Conservation (phyloP, 2,329 filamentous ascomycete genomes). For the Juglanconis oblonga region DNA sequence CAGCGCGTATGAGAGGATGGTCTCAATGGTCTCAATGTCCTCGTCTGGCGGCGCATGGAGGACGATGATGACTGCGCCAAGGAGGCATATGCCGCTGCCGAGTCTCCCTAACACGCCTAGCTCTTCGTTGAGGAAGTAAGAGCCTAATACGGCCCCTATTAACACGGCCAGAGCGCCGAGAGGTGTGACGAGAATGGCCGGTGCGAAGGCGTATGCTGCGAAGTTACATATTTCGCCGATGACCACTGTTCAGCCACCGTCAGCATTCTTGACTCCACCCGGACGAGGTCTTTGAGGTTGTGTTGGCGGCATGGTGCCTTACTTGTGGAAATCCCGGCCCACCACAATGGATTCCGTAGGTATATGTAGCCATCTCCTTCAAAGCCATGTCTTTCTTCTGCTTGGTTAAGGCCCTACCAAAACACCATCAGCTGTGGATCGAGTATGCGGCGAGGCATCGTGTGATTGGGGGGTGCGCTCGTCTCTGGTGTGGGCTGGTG, state of each 20-base stretch:
- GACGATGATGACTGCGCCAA: slow-evolving; percentile 95
- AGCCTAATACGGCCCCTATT: slow-evolving; percentile 90
- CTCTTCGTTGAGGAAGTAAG: slow-evolving; percentile 89
- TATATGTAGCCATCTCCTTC: slow-evolving; percentile 96
- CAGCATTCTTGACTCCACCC: background rate
- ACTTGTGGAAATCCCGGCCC: slow-evolving; percentile 90
- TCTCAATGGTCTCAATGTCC: slow-evolving; percentile 85
- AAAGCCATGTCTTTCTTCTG: slow-evolving; percentile 88
- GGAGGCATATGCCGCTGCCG: slow-evolving; percentile 92
- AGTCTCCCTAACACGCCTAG: slow-evolving; percentile 89
- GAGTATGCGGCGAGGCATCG: background rate
- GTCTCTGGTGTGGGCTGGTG: background rate
- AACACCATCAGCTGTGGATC: slow-evolving; percentile 5
- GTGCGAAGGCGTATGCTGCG: slow-evolving; percentile 95
- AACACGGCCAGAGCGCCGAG: slow-evolving; percentile 90
- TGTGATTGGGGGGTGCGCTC: slow-evolving; percentile 14
- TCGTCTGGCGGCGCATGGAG: slow-evolving; percentile 94
- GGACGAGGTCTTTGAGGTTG: slow-evolving; percentile 16
- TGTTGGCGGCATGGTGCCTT: slow-evolving; percentile 35
- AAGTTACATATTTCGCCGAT: slow-evolving; percentile 96
- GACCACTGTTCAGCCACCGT: slow-evolving; percentile 60
- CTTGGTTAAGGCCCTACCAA: slow-evolving; percentile 78
- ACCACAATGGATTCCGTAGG: slow-evolving; percentile 93
- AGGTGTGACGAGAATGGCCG: slow-evolving; percentile 96
- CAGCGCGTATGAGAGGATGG: slow-evolving; percentile 87